phyloP scores from a whole-genome alignment of 768 basidiomycete genomes.

The Amanita pseudoporphyria region DNA sequence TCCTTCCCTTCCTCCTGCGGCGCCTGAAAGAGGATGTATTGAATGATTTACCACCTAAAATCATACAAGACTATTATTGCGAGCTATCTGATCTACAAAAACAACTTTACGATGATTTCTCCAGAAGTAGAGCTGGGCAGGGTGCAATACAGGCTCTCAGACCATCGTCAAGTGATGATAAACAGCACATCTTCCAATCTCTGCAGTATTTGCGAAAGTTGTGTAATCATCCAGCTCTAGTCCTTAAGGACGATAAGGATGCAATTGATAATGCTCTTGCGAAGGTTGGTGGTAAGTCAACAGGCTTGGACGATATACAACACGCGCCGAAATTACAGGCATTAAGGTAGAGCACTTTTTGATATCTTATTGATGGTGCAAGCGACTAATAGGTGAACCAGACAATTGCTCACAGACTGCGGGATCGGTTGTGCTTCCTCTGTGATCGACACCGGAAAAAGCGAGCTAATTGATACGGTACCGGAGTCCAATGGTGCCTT shows the following conservation, averaged over 20 bases:
- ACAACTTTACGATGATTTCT: slow-evolving; percentile 89
- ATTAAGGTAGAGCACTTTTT: slow-evolving; percentile 51
- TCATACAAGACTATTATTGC: slow-evolving; percentile 99
- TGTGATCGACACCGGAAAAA: slow-evolving; percentile 49
- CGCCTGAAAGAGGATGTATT: slow-evolving; percentile 97
- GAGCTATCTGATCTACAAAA: slow-evolving; percentile 94
- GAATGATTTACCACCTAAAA: slow-evolving; percentile 93
- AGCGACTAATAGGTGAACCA: slow-evolving; percentile 20
- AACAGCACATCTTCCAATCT: slow-evolving; percentile 94
- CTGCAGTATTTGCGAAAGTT: slow-evolving; percentile 94
- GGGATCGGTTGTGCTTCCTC: slow-evolving; percentile 66
- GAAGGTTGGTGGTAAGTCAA: slow-evolving; percentile 38
- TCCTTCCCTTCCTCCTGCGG: slow-evolving; percentile 93
- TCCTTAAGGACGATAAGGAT: slow-evolving; percentile 66
- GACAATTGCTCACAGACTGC: slow-evolving; percentile 90
- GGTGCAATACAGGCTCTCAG: slow-evolving; percentile 43
- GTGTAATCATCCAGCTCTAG: slow-evolving; percentile 93
- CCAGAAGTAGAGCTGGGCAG: slow-evolving; percentile 69
- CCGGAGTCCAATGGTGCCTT: slow-evolving; percentile 49
- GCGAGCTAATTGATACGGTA: slow-evolving; percentile 54
- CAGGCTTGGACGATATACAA: slow-evolving; percentile 62
- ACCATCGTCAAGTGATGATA: slow-evolving; percentile 24
- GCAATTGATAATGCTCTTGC: slow-evolving; percentile 49
- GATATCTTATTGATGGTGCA: neutral
- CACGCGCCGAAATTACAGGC: slow-evolving; percentile 94